Conservation (phyloP, 2,329 filamentous ascomycete species). For the Aspergillus oerlinghausenensis region DNA sequence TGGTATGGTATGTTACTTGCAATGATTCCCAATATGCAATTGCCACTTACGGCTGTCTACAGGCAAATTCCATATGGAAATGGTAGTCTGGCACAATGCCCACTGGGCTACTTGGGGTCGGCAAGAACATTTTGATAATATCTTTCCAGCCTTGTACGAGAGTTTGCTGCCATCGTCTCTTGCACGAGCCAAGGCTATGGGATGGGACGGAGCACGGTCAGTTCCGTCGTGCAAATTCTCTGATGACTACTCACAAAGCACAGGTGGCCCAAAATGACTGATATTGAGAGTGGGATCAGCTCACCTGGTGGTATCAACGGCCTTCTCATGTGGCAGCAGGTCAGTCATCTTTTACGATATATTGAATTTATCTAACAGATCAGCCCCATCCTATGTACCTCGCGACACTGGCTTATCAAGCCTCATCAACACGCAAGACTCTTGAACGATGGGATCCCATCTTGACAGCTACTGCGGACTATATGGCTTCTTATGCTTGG, state of each 20-base stretch:
- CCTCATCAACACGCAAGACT: conserved; percentile 4
- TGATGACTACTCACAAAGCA: not conserved
- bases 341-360: not conserved
- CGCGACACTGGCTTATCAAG: conserved; percentile 8
- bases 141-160: conserved; percentile 11
- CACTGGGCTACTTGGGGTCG: conserved; percentile 15
- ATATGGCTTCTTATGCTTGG: conserved; percentile 14
- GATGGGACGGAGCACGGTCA: conserved; percentile 12
- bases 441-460: conserved; percentile 9
- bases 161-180: conserved; percentile 7
- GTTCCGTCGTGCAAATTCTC: not conserved
- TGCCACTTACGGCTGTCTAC: not conserved
- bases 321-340: conserved; percentile 13
- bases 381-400: conserved; percentile 15
- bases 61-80: conserved; percentile 17
- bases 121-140: conserved; percentile 8
- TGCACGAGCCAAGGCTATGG: conserved; percentile 7
- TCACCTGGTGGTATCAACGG: conserved; percentile 14
- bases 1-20: conserved; percentile 10
- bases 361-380: not conserved
- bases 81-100: conserved; percentile 15
- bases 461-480: conserved; percentile 9
- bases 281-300: conserved; percentile 9
- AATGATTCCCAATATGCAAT: not conserved
- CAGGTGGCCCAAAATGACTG: conserved; percentile 17